Evolutionary conservation across 2,329 filamentous ascomycete species (phyloP), one percentile per base, ranked within the genome.

Genomic region (Colletotrichum paranaense): DNA sequence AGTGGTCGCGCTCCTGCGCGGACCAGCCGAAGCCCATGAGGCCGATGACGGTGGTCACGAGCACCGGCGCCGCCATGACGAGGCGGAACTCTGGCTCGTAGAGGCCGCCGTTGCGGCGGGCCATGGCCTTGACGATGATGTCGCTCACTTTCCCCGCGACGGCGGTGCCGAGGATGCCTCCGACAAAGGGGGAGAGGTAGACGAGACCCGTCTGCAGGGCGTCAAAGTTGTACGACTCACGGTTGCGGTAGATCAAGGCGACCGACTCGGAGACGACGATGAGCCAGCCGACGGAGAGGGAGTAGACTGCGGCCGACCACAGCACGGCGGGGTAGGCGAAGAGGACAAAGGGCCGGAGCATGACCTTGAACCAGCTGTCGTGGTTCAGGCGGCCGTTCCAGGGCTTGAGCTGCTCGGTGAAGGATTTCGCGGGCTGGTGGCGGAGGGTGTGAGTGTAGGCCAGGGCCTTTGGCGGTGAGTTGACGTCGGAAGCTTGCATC

Each of bases 1-100:
- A 98, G 26, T 88, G 86, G 78, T 98, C 91, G 28, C 87, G 87
- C 69, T 92, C 88, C 75, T 94, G 82, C 0, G 93, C 94, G 11
- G 93, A 95, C 97, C 96, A 98, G n/a, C 96, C 96, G 79, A 97
- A 98, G 2, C 95, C 96, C 92, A 98, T 97, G 19, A 98, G 88
- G 0, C 97, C 97, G 38, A 96, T 91, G 1, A 92, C 91, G 0
- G 95, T 98, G 4, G 91, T 91, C 67, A 98, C 78, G 1, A 92
- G 86, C 38, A 98, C 92, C 0, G 95, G 96, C 3, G 92, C 83
- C 0, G 91, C 94, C 96, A 98, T 98, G 56, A 97, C 89, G 0
- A 98, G 89, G 7, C 95, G 91, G 79, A 97, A 98, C 82, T 98
- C 96, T 1, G 96, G 96, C 81, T 98, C 96, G 81, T 98, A 98